phyloP scores from a whole-genome alignment of 2,329 filamentous ascomycete species.

The Aphanocladium album region DNA sequence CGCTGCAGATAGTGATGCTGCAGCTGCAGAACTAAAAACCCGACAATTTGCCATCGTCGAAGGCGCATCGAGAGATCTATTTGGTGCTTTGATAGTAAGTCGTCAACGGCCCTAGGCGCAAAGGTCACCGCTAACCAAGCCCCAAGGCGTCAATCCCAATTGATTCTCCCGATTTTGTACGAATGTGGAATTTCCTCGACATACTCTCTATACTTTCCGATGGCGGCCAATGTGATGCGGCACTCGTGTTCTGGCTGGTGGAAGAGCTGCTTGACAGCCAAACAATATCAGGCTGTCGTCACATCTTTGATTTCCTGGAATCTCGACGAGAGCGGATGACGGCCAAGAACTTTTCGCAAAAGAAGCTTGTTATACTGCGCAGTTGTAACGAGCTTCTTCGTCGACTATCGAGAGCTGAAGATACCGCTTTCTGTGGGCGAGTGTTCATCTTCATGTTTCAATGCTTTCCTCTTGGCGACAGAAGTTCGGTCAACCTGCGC shows the following conservation, averaged over 20 bases:
- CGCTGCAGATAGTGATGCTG: conserved; percentile 27
- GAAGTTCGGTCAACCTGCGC: conserved; percentile 92
- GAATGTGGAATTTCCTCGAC: conserved; percentile 91
- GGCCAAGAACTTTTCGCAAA: conserved; percentile 72
- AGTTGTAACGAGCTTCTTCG: conserved; percentile 94
- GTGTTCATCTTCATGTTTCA: conserved; percentile 99
- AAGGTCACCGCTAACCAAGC: conserved; percentile 28
- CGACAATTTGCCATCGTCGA: conserved; percentile 71
- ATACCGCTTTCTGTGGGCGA: conserved; percentile 93
- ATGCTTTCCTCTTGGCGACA: conserved; percentile 92
- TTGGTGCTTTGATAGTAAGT: conserved; percentile 73
- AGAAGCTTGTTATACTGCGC: conserved; percentile 83
- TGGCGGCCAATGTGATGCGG: conserved; percentile 69
- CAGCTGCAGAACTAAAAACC: conserved; percentile 33
- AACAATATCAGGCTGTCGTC: conserved; percentile 85
- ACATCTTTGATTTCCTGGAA: conserved; percentile 91
- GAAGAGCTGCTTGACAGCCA: conserved; percentile 96
- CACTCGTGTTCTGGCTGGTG: conserved; percentile 81
- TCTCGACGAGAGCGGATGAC: conserved; percentile 86
- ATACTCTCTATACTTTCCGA: conserved; percentile 86
- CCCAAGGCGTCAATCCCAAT: conserved; percentile 69
- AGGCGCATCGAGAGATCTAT: conserved; percentile 73
- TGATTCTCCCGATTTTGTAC: conserved; percentile 70
- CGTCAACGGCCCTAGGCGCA: conserved; percentile 13
- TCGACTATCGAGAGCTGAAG: conserved; percentile 87